A percentile compares a stretch with the other conserved stretches of the same genome.
These are phyloP conservation scores for Basidiobolus meristosporus DNA, from an alignment of 371 early-diverging fungal species.

Conservation along the genomic window DNA sequence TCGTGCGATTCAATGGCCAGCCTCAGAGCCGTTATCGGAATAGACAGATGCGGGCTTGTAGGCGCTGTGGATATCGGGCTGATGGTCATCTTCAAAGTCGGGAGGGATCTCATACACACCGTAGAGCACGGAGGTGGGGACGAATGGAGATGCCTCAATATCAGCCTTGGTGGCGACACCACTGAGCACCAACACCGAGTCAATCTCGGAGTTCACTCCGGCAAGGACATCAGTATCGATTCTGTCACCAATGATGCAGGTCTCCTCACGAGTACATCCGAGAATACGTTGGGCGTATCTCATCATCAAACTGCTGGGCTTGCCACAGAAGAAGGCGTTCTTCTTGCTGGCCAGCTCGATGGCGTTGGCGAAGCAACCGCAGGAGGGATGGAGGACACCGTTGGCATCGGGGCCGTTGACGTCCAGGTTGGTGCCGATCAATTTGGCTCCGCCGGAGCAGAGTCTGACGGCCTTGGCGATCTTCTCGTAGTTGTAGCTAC, in stretches of 20 bases:
- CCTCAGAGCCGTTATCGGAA: too few species aligned
- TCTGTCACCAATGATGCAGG: constrained; percentile 48
- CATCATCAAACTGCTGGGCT: constrained; percentile 45
- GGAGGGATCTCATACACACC: constrained; percentile 33
- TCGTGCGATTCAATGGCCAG: too few species aligned
- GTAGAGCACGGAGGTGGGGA: constrained; percentile 32
- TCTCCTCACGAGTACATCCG: constrained; percentile 28
- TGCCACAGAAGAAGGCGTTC: constrained; percentile 46
- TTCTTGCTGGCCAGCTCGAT: constrained; percentile 37
- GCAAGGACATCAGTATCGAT: constrained; percentile 47
- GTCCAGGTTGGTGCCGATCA: constrained; percentile 48
- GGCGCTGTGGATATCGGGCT: too few species aligned
- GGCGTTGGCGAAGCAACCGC: constrained; percentile 35
- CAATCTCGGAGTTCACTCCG: constrained; percentile 33
- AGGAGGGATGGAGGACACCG: constrained; percentile 30
- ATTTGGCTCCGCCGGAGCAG: constrained; percentile 29
- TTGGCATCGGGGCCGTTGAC: constrained; percentile 29
- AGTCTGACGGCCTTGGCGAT: constrained; percentile 36
- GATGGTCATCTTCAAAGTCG: too few species aligned
- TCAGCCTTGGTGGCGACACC: constrained; percentile 33
- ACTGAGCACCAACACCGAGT: constrained; percentile 37
- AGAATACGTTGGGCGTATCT: constrained; percentile 30
- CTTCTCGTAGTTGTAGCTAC: constrained; percentile 35
- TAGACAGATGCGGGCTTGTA: too few species aligned
- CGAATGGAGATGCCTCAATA: constrained; percentile 26